Conservation (phyloP, 2,329 filamentous ascomycete species). For the Dothistroma pini region DNA sequence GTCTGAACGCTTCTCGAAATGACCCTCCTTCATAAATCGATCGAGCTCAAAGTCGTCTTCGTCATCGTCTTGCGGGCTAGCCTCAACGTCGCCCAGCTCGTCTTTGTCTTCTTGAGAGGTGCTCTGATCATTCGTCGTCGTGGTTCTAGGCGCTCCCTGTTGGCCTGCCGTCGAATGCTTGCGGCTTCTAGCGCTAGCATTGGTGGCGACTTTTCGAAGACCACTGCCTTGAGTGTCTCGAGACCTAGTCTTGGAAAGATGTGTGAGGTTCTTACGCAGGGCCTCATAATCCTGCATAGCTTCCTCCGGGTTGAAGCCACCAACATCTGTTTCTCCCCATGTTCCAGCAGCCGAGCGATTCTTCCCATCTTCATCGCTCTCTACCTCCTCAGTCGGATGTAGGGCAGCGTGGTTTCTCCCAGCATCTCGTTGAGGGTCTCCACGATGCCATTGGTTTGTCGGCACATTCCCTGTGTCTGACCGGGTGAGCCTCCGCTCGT, state of each 20-base stretch:
- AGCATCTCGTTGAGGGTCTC: conserved; percentile 23
- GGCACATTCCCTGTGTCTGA: conserved; percentile 1
- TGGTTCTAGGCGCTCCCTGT: conserved; percentile 12
- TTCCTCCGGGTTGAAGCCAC: conserved; percentile 49
- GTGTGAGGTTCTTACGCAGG: conserved; percentile 54
- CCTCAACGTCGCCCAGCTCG: conserved; percentile 38
- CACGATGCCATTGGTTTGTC: conserved; percentile 23
- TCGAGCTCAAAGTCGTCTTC: conserved; percentile 61
- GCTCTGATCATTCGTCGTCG: conserved; percentile 1
- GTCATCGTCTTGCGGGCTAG: conserved; percentile 43
- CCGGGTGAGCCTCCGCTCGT: conserved; percentile 8
- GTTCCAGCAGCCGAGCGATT: conserved; percentile 46
- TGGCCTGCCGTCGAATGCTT: neutral
- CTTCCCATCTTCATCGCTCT: conserved; percentile 26
- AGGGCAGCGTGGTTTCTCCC: conserved; percentile 21
- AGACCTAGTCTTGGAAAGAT: conserved; percentile 47
- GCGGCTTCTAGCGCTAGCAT: conserved; percentile 27
- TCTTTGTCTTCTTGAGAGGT: conserved; percentile 12
- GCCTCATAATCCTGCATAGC: conserved; percentile 60
- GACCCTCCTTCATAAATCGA: conserved; percentile 68
- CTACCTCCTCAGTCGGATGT: conserved; percentile 30
- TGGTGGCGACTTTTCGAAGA: conserved; percentile 15
- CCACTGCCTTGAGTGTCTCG: conserved; percentile 26
- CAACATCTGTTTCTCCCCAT: conserved; percentile 61
- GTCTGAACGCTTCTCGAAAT: conserved; percentile 68